Conservation (phyloP, 2,329 filamentous ascomycete genomes). For the Davidsoniella eucalypti region DNA sequence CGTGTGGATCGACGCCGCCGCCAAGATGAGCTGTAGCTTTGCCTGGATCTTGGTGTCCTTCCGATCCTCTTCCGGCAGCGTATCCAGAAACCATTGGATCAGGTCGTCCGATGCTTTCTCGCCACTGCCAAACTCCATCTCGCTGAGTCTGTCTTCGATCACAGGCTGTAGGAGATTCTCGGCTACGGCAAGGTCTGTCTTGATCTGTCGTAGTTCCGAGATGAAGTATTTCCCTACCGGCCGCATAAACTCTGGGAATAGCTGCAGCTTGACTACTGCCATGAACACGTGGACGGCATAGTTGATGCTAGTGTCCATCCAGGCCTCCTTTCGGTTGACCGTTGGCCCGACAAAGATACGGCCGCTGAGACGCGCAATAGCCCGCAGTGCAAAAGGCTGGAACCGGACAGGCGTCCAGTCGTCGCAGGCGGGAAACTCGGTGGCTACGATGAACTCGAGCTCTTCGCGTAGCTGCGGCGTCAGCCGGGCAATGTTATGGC, state of each 20-base stretch:
- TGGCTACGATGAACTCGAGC: slow-evolving; percentile 28
- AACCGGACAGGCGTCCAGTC: slow-evolving; percentile 40
- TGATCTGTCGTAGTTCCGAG: slow-evolving; percentile 29
- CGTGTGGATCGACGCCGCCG: slow-evolving; percentile 29
- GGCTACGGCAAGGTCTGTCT: slow-evolving; percentile 26
- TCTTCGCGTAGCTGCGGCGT: slow-evolving; percentile 30
- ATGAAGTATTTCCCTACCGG: slow-evolving; percentile 30
- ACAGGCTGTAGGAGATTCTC: slow-evolving; percentile 28
- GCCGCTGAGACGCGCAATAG: slow-evolving; percentile 36
- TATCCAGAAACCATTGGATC: slow-evolving; percentile 29
- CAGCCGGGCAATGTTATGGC: slow-evolving; percentile 30
- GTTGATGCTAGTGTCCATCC: slow-evolving; percentile 35
- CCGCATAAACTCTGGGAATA: slow-evolving; percentile 33
- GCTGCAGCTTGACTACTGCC: slow-evolving; percentile 32
- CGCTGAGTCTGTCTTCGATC: slow-evolving; percentile 28
- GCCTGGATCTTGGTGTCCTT: slow-evolving; percentile 23
- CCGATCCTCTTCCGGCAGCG: slow-evolving; percentile 24
- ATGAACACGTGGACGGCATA: slow-evolving; percentile 33
- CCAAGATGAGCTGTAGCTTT: slow-evolving; percentile 28
- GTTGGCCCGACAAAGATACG: slow-evolving; percentile 34
- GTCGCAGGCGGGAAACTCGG: slow-evolving; percentile 33
- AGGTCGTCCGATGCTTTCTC: slow-evolving; percentile 25
- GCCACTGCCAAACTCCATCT: slow-evolving; percentile 21
- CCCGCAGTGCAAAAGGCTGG: slow-evolving; percentile 33
- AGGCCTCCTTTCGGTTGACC: slow-evolving; percentile 34